Base-by-base conservation (phyloP, 768 basidiomycete species). In the Pleurotus platypus region DNA sequence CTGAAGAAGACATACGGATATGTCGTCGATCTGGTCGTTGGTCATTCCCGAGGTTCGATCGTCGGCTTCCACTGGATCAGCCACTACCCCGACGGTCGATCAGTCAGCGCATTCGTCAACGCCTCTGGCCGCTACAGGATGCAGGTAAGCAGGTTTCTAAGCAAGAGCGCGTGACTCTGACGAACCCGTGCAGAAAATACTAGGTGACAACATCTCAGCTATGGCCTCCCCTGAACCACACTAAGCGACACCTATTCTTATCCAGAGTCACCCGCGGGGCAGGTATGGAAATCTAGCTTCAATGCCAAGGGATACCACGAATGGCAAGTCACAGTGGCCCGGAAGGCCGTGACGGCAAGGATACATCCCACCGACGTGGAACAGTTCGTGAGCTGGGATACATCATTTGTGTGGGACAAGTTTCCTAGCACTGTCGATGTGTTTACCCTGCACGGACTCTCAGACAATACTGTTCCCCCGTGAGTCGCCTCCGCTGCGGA, bases 1-100 rank as follows among this genome's bases (percentile, higher is more conserved):
- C 78, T 93, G 20, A 78, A 79, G 57, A 64, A 60, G 5, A 71
- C 68, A 24, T 84, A 83, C 61, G 88, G 87, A 2, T 94, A 93
- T 67, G 71, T 77, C 35, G 70, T 91, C 49, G 86, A 86, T 63
- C 69, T 89, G 55, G 66, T 93, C 39, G 79, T 94, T 5, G 90
- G 85, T 1, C 92, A 94, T 69, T 93, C 90, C 13, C 83, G 89
- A 37, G 91, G 87, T 5, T 82, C 86, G 20, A 67, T 92, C n/a
- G 81, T 79, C 16, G 81, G 76, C 0, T 80, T 87, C 65, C 73
- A 78, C 57, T 93, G 90, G 90, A 63, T 90, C 22, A 84, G 85
- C 64, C 83, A 79, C 13, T 75, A 83, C 1, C 75, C 80, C 46
- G 83, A 84, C 60, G 87, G 84, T 22, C 74, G 70, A 57, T 70